phyloP scores from a whole-genome alignment of 768 basidiomycete species.

The Lentinula sp. region DNA sequence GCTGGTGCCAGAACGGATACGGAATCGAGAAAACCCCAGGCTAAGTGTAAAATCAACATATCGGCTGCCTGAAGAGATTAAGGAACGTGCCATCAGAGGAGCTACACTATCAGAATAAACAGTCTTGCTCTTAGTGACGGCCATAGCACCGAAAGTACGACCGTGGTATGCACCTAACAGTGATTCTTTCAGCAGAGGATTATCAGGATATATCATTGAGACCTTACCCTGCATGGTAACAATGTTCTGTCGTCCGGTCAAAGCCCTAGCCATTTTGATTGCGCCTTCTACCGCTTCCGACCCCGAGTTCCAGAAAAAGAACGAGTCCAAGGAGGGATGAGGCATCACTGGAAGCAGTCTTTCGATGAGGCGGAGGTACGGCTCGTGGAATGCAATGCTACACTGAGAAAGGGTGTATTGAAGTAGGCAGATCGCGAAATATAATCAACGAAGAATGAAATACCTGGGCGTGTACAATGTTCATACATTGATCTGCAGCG shows the following conservation, averaged over 20 bases:
- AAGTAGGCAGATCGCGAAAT: not conserved
- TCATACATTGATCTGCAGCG: slow-evolving; percentile 83
- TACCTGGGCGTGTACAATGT: slow-evolving; percentile 76
- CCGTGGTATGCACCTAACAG: not conserved
- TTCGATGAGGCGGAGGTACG: slow-evolving; percentile 84
- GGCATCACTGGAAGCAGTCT: slow-evolving; percentile 87
- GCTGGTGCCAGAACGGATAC: slow-evolving; percentile 93
- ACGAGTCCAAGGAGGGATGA: slow-evolving; percentile 82
- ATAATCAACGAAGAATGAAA: slow-evolving; percentile 2
- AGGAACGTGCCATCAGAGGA: slow-evolving; percentile 70
- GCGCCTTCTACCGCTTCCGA: slow-evolving; percentile 90
- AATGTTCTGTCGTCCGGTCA: slow-evolving; percentile 82
- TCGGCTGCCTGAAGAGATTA: not conserved
- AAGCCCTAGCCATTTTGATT: slow-evolving; percentile 76
- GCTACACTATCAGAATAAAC: slow-evolving; percentile 74
- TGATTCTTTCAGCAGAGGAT: not conserved
- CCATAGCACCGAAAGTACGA: slow-evolving; percentile 69
- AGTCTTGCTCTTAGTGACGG: slow-evolving; percentile 91
- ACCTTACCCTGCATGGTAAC: slow-evolving; percentile 79
- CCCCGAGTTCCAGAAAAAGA: slow-evolving; percentile 98
- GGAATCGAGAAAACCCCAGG: slow-evolving; percentile 78
- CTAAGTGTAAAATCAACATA: slow-evolving; percentile 27
- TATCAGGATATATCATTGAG: not conserved
- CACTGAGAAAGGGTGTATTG: slow-evolving; percentile 42
- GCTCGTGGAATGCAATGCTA: slow-evolving; percentile 82